Base-by-base conservation (phyloP, 2,329 filamentous ascomycete species). In the Lachnellula arida region DNA sequence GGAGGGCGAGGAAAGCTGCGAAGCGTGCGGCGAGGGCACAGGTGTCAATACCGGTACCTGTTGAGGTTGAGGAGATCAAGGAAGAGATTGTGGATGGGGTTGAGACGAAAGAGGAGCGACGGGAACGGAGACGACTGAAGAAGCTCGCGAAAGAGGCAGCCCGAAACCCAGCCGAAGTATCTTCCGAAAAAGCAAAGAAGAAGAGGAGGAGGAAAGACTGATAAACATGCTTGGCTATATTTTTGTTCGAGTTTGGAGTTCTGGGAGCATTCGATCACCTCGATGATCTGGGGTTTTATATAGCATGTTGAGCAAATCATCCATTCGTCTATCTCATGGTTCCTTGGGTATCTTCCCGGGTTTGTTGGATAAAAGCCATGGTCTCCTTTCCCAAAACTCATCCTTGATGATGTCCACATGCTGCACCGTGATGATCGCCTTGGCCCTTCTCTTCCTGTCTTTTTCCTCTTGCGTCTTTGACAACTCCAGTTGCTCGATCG, bases 391-490 rank as follows among this genome's bases (percentile, higher is more conserved):
- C 94, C 94, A 99, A 69, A 99, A 99, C 3, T 90, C 88, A 72
- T 97, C 90, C 66, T 88, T 91, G 73, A 99, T 97, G 66, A 99
- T 89, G 74, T 99, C 94, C 57, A 94, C 74, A 75, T 97, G 91
- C 68, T 92, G 86, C 39, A 95, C 79, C 37, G 89, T 82, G 46
- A 99, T 85, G 51, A 81, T 81, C 0, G 91, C 92, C 72, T 96
- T 97, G 57, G 82, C 80, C 53, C 88, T 81, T 60, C 84, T 80
- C 76, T 96, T 97, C 69, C 80, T 86, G 60, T 95, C 85, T 65
- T 88, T 96, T 56, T 97, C 90, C 19, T 79, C 75, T 67, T 95
- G 90, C n/a, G 87, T 88, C 68, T 87, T 93, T 44, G 88, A 91
- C 60, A 86, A 77, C 44, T 79, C 74, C 22, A 75, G 63, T 17